Evolutionary conservation across 169 alveolate species (phyloP).

Genomic region (Cryptosporidium andersoni): DNA sequence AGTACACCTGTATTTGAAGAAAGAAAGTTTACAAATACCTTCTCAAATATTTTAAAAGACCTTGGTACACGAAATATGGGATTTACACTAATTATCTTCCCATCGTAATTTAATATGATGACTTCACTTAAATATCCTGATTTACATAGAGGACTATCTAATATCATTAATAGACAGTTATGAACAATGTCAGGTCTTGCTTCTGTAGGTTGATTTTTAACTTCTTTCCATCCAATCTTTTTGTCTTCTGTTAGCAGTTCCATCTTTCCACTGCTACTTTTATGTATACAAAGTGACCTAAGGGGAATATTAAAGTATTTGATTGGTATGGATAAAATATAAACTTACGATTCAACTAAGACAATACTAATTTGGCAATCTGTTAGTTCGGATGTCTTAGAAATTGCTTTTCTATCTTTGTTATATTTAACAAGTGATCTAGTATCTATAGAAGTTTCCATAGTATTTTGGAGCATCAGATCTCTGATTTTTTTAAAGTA

Average conservation of each 20-base stretch:
- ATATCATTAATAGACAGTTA: conserved; percentile 52
- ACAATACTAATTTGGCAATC: background rate
- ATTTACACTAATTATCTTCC: conserved; percentile 26
- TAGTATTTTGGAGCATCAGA: too few species aligned
- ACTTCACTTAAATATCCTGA: conserved; percentile 40
- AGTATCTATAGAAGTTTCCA: too few species aligned
- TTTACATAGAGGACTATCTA: conserved; percentile 65
- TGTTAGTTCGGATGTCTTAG: conserved; percentile 1
- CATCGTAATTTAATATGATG: conserved; percentile 30
- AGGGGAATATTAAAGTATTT: background rate
- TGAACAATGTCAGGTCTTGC: conserved; percentile 58
- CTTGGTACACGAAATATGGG: conserved; percentile 70
- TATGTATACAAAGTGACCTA: conserved; percentile 50
- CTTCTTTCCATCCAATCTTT: background rate
- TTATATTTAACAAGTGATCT: conserved; percentile 3
- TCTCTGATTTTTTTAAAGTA: too few species aligned
- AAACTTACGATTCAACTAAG: conserved; percentile 47
- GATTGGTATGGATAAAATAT: background rate
- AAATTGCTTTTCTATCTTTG: conserved; percentile 32
- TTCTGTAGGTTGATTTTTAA: background rate
- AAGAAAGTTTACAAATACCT: conserved; percentile 46
- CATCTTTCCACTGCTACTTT: conserved; percentile 17
- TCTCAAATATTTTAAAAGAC: conserved; percentile 47
- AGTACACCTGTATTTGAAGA: conserved; percentile 35
- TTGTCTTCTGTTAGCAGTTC: conserved; percentile 52